These are phyloP conservation scores for Rhizomucor miehei DNA, from an alignment of 371 early-diverging fungal genomes.

Conservation along the genomic window DNA sequence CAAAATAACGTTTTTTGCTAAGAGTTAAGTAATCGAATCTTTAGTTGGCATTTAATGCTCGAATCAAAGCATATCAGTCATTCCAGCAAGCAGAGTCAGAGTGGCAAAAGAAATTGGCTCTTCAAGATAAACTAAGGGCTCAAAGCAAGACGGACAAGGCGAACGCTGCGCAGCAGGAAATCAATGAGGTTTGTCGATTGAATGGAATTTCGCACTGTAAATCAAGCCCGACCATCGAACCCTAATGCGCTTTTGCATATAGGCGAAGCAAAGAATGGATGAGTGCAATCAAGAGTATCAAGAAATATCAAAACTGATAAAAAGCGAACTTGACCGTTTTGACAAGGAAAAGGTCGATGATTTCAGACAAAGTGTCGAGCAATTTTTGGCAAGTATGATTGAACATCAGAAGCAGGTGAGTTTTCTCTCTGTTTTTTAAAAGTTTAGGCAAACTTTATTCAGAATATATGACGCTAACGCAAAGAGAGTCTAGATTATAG, in stretches of 20 bases:
- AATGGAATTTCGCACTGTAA: no score
- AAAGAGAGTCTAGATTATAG: constrained; percentile 34
- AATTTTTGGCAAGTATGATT: constrained; percentile 72
- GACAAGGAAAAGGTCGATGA: constrained; percentile 86
- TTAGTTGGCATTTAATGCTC: constrained; percentile 74
- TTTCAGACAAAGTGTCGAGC: constrained; percentile 73
- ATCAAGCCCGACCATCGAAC: no score
- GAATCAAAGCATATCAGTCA: constrained; percentile 66
- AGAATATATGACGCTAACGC: no score
- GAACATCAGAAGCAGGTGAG: constrained; percentile 81
- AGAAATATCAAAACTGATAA: constrained; percentile 68
- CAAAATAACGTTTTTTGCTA: no score
- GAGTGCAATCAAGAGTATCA: constrained; percentile 65
- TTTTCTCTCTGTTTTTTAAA: neutral
- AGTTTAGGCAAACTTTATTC: no score
- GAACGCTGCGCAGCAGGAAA: constrained; percentile 59
- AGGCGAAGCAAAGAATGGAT: constrained; percentile 56
- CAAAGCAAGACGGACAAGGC: constrained; percentile 55
- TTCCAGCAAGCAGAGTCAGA: constrained; percentile 72
- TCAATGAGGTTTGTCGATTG: constrained; percentile 48
- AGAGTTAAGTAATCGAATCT: no score
- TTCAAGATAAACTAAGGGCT: constrained; percentile 58
- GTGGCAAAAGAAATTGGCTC: constrained; percentile 57
- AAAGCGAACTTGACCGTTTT: constrained; percentile 79
- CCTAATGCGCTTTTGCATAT: no score